A percentile compares a stretch with the other conserved stretches of the same genome.
These are phyloP conservation scores for Linum usitatissimum DNA, from an alignment of 345 rosid genomes.

Conservation along the genomic window DNA sequence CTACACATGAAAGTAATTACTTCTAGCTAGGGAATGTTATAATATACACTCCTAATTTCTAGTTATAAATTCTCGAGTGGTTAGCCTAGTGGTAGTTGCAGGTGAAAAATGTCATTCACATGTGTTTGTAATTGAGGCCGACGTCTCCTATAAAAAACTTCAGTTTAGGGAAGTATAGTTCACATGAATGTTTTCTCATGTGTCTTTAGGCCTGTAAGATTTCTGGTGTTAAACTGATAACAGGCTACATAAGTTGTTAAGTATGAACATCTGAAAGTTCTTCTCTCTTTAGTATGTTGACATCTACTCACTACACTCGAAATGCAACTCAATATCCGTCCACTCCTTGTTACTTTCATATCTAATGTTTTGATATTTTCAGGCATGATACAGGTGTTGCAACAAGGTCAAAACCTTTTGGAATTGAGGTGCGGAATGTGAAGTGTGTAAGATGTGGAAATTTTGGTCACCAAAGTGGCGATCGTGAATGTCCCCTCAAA, in stretches of 20 bases:
- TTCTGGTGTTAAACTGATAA: background rate
- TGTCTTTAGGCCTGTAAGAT: background rate
- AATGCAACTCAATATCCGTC: background rate
- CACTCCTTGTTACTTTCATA: background rate
- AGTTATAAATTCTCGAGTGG: too few relatives aligned
- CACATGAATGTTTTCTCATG: background rate
- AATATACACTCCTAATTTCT: background rate
- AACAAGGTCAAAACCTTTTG: slow-evolving; percentile 85
- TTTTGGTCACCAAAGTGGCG: slow-evolving; percentile 95
- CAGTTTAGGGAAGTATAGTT: background rate
- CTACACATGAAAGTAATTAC: background rate
- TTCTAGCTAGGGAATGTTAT: background rate
- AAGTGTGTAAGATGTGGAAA: slow-evolving; percentile 89
- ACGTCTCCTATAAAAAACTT: too few relatives aligned
- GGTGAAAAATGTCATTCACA: too few relatives aligned
- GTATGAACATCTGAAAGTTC: background rate
- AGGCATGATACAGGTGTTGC: slow-evolving; percentile 85
- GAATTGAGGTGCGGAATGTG: slow-evolving; percentile 76
- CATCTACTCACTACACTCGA: background rate
- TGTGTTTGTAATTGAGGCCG: too few relatives aligned
- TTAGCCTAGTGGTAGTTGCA: too few relatives aligned
- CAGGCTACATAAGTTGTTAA: background rate
- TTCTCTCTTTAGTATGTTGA: background rate
- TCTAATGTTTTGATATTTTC: slow-evolving; percentile 14
- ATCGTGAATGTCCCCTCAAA: slow-evolving; percentile 91